Base-by-base conservation (phyloP, 768 basidiomycete species). In the Hypholoma fasciculare region DNA sequence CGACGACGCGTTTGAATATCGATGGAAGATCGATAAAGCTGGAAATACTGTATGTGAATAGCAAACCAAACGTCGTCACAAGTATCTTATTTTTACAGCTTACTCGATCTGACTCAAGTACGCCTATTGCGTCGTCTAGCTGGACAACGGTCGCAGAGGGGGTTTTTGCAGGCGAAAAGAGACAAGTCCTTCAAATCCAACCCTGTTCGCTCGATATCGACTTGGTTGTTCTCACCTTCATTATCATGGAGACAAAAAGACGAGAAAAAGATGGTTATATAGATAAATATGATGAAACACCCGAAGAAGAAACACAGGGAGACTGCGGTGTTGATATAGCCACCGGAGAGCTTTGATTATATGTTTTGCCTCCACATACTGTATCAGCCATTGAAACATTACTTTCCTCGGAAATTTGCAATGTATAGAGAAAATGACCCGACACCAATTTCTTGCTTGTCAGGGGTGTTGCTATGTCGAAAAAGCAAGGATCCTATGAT, bases 401-500 rank as follows among this genome's bases (percentile, higher is more conserved):
- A 49, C 17, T 46, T 38, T 46, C 4, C 5, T 8, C 17, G 14
- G 6, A 44, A 44, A 19, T 9, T 11, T 2, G 11, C 8, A 11
- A 40, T 27, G 3, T 26, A 40, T 52, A 19, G 39, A 52, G 6
- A n/a, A 23, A 9, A 9, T 7, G 30, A 34, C 9, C 2, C 30
- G 9, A 6, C 6, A 7, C 30, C 30, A 2, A 9, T 34, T 5
- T 6, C 9, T 34, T 34, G 30, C 9, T 34, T 34, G 30, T 9
- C 9, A 34, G 30, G 7, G 6, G 30, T 7, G 6, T 34, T 9
- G 30, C 73, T 64, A 77, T 17, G 62, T 67, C 50, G 87, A 71
- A 72, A 82, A 76, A 7, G 76, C 81, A 43, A 97, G 73, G 68
- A 98, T 88, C 47, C 95, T 82, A 66, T 79, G 76, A 65, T 99